Conservation (phyloP, 495 filamentous ascomycete species). For the Hyaloscypha bicolor region DNA sequence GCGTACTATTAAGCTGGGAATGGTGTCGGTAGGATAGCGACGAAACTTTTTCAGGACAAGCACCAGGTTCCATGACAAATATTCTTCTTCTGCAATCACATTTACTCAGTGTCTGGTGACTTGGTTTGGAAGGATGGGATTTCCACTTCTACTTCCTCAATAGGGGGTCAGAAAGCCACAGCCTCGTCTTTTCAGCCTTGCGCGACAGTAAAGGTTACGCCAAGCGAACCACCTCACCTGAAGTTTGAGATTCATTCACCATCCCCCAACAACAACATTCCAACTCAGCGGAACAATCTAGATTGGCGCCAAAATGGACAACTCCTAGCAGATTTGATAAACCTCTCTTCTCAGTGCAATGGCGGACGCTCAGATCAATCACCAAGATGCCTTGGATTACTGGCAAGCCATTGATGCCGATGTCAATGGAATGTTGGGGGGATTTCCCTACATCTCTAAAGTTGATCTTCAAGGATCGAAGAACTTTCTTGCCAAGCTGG, state of each 20-base stretch:
- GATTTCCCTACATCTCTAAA: slow-evolving; percentile 70
- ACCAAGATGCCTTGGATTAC: slow-evolving; percentile 61
- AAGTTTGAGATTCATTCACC: neutral
- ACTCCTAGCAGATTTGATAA: neutral
- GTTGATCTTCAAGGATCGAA: slow-evolving; percentile 78
- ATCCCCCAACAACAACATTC: neutral
- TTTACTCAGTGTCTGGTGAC: no score
- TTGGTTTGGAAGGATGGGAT: neutral
- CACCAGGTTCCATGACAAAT: neutral
- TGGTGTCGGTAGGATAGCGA: neutral
- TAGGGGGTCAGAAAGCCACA: neutral
- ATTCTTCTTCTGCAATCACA: no score
- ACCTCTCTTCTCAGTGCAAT: slow-evolving; percentile 4
- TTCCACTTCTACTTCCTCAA: neutral
- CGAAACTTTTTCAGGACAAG: neutral
- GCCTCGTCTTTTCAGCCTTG: neutral
- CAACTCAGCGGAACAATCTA: neutral
- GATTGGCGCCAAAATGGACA: neutral
- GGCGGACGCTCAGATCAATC: slow-evolving; percentile 53
- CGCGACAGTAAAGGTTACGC: neutral
- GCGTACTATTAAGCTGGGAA: neutral
- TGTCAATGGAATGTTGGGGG: slow-evolving; percentile 82
- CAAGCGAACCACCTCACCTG: neutral
- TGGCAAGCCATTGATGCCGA: slow-evolving; percentile 74
- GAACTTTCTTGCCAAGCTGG: slow-evolving; percentile 77